Evolutionary conservation across 305 asterid species (phyloP).

Genomic region (Striga hermonthica): DNA sequence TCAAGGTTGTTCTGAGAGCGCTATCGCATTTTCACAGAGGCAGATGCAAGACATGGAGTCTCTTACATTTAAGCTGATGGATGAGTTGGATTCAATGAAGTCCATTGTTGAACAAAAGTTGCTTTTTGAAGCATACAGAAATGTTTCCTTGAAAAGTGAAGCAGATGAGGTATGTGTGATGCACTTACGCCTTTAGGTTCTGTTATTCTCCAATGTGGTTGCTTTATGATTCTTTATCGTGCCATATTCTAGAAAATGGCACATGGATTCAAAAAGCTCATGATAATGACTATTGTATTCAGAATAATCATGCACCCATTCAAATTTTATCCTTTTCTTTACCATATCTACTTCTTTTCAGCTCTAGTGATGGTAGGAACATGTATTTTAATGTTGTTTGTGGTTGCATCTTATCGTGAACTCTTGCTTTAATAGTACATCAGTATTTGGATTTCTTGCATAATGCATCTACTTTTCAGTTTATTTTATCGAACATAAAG

Average conservation of each 20-base stretch:
- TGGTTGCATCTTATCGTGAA: too few relatives aligned
- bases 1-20: conserved; percentile 58
- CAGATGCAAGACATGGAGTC: conserved; percentile 72
- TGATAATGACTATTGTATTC: too few relatives aligned
- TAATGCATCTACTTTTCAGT: too few relatives aligned
- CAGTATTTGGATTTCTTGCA: too few relatives aligned
- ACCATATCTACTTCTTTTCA: too few relatives aligned
- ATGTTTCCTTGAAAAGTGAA: conserved; percentile 52
- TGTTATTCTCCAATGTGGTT: conserved; percentile 5
- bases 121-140: conserved; percentile 79
- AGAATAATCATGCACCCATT: too few relatives aligned
- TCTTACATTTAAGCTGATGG: conserved; percentile 50
- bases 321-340: too few relatives aligned
- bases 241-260: conserved; percentile 1
- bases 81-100: conserved; percentile 81
- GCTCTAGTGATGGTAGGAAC: too few relatives aligned
- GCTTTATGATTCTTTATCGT: conserved; percentile 5
- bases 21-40: conserved; percentile 64
- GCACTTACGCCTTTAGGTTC: conserved; percentile 12
- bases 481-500: too few relatives aligned
- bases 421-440: too few relatives aligned
- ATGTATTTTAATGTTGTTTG: too few relatives aligned
- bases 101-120: conserved; percentile 72
- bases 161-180: conserved; percentile 68
- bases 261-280: neutral